Base-by-base conservation (phyloP, 352 stramenopile species). In the Globisporangium cystogenes region DNA sequence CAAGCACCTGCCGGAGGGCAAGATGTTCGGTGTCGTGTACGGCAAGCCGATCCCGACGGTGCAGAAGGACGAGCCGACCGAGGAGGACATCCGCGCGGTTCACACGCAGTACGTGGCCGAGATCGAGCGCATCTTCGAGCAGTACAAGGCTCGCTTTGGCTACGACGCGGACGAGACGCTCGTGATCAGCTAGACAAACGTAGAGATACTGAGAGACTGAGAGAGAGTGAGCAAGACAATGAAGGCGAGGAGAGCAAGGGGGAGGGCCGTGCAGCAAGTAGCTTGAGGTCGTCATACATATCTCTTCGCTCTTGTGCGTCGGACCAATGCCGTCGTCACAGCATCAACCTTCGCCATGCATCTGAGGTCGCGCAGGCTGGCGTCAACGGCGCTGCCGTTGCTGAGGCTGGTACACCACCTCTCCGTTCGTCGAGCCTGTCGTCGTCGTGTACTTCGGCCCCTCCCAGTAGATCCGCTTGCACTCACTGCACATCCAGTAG, bases 101-200 rank as follows among this genome's bases (percentile, higher is more conserved):
- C 82, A 93, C 50, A 51, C 66, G 21, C 44, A 70, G 39, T 93
- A 88, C 57, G 69, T 88, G 31, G 57, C 65, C 7, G 74, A 87
- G 53, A 62, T 92, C 35, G 62, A 87, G 55, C 63, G 73, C 8
- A 48, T 90, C 31, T 92, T 90, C 39, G 50, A 58, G 40, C 60
- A 83, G 55, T 86, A 90, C 65, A 92, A 92, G 71, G 65, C 67
- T n/a, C 33, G 60, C 8, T 92, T 77, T 35, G 81, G 78, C 53
- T 90, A 88, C 55, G 74, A 87, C 53, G 68, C 85, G 20, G 78
- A 87, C 50, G 78, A 92, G 65, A 86, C 64, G 18, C 66, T 90
- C 29, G 58, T 85, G 50, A 79, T 90, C 53, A 76, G 64, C 46
- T 89, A 82, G 48, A 45, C 11, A 8, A 48, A 23, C 26, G 48